phyloP scores from a whole-genome alignment of 805 yeast species.

The Scheffersomyces amazonensis region DNA sequence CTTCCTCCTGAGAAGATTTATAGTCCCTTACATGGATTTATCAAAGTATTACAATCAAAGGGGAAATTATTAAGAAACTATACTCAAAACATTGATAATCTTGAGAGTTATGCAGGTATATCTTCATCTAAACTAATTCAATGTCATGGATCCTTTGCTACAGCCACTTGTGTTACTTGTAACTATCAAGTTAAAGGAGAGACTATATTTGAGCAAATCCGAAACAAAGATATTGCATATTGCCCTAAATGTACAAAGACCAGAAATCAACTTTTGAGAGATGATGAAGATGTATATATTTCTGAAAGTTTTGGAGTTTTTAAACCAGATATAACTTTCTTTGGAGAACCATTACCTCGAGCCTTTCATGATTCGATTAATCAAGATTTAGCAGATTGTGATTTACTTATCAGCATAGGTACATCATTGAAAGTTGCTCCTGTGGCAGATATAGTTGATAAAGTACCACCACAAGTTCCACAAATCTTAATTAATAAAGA shows the following conservation, averaged over 20 bases:
- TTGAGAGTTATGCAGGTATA: constrained; percentile 49
- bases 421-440: constrained; percentile 73
- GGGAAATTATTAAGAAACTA: constrained; percentile 39
- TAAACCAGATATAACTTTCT: constrained; percentile 89
- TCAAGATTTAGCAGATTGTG: constrained; percentile 66
- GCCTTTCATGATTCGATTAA: constrained; percentile 29
- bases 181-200: constrained; percentile 52
- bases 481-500: constrained; percentile 39
- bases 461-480: constrained; percentile 31
- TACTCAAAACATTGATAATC: constrained; percentile 44
- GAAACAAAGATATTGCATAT: constrained; percentile 47
- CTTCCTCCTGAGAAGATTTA: constrained; percentile 36
- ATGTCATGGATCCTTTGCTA: constrained; percentile 77
- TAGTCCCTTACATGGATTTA: constrained; percentile 39
- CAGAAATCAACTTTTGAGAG: constrained; percentile 15
- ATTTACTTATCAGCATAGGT: constrained; percentile 78
- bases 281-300: constrained; percentile 22
- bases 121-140: constrained; percentile 62
- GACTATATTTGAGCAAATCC: constrained; percentile 42
- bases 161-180: constrained; percentile 78
- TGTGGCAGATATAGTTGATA: constrained; percentile 38
- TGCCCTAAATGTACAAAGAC: constrained; percentile 45
- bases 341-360: constrained; percentile 66
- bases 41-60: constrained; percentile 33
- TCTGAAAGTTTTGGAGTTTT: constrained; percentile 45